These are phyloP conservation scores for Microcyclospora pomicola DNA, from an alignment of 2,329 filamentous ascomycete genomes.

Conservation along the genomic window DNA sequence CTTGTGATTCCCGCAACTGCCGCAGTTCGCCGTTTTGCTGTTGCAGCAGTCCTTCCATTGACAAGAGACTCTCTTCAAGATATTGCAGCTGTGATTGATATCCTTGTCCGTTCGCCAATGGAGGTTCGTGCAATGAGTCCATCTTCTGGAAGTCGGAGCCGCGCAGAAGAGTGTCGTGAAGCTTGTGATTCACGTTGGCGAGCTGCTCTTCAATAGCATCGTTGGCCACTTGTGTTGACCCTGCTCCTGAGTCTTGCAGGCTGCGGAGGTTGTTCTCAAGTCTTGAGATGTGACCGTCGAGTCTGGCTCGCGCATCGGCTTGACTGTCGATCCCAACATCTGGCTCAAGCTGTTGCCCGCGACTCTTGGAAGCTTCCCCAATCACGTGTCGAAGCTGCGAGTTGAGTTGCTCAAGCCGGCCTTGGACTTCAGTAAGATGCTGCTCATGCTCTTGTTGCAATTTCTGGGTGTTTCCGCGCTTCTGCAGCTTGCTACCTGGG, in stretches of 20 bases:
- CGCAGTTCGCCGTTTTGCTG: conserved; percentile 18
- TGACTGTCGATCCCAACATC: conserved; percentile 4
- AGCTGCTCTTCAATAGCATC: conserved; percentile 21
- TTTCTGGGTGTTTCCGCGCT: conserved; percentile 9
- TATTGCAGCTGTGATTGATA: conserved; percentile 56
- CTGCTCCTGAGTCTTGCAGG: conserved; percentile 4
- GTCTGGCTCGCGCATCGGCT: conserved; percentile 5
- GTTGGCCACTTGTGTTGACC: conserved; percentile 3
- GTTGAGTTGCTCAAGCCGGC: conserved; percentile 20
- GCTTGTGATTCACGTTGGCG: conserved; percentile 17
- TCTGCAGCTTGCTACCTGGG: conserved; percentile 6
- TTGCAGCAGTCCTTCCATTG: conserved; percentile 19
- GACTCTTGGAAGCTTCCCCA: conserved; percentile 14
- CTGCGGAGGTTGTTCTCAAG: conserved; percentile 16
- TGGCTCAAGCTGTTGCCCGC: conserved; percentile 14
- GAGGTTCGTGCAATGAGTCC: conserved; percentile 42
- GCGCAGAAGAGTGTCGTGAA: conserved; percentile 24
- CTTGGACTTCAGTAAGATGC: conserved; percentile 18
- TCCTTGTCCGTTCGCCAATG: conserved; percentile 41
- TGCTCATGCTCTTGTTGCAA: conserved; percentile 16
- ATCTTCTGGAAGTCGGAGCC: conserved; percentile 38
- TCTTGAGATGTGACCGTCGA: conserved; percentile 13
- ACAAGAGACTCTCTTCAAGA: conserved; percentile 45
- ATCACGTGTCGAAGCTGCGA: conserved; percentile 19
- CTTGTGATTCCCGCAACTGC: conserved; percentile 9